phyloP scores from a whole-genome alignment of 345 rosid genomes.

The Citrus inodora region DNA sequence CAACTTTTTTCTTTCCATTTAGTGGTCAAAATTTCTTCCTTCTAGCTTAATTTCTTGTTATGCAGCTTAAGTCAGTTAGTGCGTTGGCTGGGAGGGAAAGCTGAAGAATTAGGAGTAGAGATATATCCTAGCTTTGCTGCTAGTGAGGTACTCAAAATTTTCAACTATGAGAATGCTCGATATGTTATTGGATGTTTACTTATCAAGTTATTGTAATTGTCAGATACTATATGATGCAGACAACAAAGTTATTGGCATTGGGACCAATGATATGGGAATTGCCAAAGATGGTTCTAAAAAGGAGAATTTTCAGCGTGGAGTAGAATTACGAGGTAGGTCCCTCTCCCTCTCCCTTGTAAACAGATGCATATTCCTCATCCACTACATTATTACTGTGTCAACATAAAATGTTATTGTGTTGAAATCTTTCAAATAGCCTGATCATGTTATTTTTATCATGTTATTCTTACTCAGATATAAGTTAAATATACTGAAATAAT shows the following conservation, averaged over 20 bases:
- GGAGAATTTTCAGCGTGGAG: constrained; percentile 83
- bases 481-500: neutral
- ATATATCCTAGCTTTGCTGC: constrained; percentile 98
- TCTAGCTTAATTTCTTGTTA: constrained; percentile 11
- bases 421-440: neutral
- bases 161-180: neutral
- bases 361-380: neutral
- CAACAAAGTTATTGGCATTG: constrained; percentile 71
- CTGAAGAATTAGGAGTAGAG: constrained; percentile 93
- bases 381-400: neutral
- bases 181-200: constrained; percentile 14
- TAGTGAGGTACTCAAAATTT: constrained; percentile 57
- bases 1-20: constrained; percentile 1
- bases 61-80: constrained; percentile 85
- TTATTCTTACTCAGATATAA: neutral
- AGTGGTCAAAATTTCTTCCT: neutral
- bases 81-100: constrained; percentile 88
- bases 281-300: constrained; percentile 87
- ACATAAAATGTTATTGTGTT: neutral
- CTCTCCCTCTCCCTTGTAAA: constrained; percentile 23
- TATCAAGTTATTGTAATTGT: constrained; percentile 17
- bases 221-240: constrained; percentile 72
- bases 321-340: constrained; percentile 62
- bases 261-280: constrained; percentile 96
- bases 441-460: neutral